A percentile compares a stretch with the other conserved stretches of the same genome.
Conservation (phyloP, 1,284 basidiomycete species). For the Boletus semigastroideus region DNA sequence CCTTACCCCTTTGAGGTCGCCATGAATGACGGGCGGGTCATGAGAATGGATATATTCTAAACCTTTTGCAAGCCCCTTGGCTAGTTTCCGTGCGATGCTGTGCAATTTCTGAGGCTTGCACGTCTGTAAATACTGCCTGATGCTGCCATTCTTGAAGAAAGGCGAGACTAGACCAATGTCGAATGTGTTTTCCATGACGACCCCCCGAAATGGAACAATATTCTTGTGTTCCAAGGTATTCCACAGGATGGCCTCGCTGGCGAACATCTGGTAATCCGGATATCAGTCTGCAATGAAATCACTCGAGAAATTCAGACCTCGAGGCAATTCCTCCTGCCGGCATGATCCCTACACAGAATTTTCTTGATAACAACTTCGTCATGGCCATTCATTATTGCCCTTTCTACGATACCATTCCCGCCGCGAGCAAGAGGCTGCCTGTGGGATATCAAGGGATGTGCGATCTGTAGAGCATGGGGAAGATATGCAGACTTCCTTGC, state of each 20-base stretch:
- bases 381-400: slow-evolving; percentile 5
- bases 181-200: slow-evolving; percentile 14
- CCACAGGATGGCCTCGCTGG: slow-evolving; percentile 34
- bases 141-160: slow-evolving; percentile 38
- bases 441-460: neutral
- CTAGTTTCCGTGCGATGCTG: slow-evolving; percentile 24
- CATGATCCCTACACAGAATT: slow-evolving; percentile 5
- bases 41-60: slow-evolving; percentile 36
- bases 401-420: slow-evolving; percentile 4
- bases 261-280: slow-evolving; percentile 20
- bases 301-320: slow-evolving; percentile 15
- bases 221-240: slow-evolving; percentile 26
- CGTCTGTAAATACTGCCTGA: slow-evolving; percentile 27
- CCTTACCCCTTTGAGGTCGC: slow-evolving; percentile 40
- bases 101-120: slow-evolving; percentile 20
- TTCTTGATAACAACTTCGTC: slow-evolving; percentile 21
- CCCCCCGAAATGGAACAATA: slow-evolving; percentile 28
- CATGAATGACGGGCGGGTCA: slow-evolving; percentile 36
- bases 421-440: slow-evolving; percentile 6
- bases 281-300: slow-evolving; percentile 2
- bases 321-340: slow-evolving; percentile 2
- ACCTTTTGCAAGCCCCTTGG: slow-evolving; percentile 31
- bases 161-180: slow-evolving; percentile 38
- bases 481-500: slow-evolving; percentile 30
- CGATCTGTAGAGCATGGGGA: slow-evolving; percentile 19